Evolutionary conservation across 768 basidiomycete species (phyloP).

Genomic region (Calocybe cyanea): DNA sequence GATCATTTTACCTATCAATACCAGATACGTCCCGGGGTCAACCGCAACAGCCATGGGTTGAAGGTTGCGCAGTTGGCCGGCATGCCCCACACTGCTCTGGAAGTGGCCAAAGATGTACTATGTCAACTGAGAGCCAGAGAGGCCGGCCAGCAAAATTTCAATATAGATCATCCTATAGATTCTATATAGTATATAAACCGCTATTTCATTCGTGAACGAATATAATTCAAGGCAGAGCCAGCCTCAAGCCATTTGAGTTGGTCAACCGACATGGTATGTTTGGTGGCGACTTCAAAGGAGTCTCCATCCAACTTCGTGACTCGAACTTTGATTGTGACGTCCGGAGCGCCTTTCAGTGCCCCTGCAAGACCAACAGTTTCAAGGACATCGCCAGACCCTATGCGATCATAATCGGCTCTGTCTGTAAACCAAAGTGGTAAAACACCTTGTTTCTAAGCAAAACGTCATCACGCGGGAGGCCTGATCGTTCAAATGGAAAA

Average conservation of each 20-base stretch:
- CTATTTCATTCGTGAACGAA: constrained; percentile 53
- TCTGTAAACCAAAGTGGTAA: constrained; percentile 93
- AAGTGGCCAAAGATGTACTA: constrained; percentile 57
- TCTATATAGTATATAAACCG: neutral
- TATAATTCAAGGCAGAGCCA: constrained; percentile 89
- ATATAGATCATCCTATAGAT: neutral
- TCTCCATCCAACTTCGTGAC: constrained; percentile 68
- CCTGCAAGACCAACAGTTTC: constrained; percentile 81
- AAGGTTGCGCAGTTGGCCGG: constrained; percentile 88
- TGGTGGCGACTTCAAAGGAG: constrained; percentile 63
- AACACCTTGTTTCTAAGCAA: constrained; percentile 88
- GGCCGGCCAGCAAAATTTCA: constrained; percentile 9
- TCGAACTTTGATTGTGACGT: constrained; percentile 48
- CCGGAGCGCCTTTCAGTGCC: constrained; percentile 48
- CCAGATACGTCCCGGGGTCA: constrained; percentile 75
- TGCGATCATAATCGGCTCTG: constrained; percentile 79
- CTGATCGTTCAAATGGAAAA: neutral
- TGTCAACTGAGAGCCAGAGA: constrained; percentile 27
- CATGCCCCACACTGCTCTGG: constrained; percentile 62
- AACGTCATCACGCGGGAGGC: constrained; percentile 8
- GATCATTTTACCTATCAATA: constrained; percentile 83
- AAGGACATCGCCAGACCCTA: constrained; percentile 77
- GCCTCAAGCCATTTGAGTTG: constrained; percentile 88
- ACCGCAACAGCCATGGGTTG: constrained; percentile 85
- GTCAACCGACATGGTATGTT: constrained; percentile 87